Conservation (phyloP, 2,329 filamentous ascomycete species). For the Sclerotinia nivalis region DNA sequence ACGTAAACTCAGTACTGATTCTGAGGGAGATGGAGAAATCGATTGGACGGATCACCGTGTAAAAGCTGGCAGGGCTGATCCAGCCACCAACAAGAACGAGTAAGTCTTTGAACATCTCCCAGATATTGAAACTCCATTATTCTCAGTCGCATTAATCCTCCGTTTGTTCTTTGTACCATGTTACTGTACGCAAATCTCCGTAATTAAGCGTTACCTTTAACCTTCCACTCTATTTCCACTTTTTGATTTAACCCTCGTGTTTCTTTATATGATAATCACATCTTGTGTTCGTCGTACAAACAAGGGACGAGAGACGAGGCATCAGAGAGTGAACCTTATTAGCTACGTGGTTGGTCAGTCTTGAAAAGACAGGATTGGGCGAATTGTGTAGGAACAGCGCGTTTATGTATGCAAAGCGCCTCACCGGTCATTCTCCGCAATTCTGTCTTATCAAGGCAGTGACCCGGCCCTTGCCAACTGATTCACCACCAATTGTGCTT, state of each 20-base stretch:
- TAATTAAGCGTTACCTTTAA: conserved; percentile 21
- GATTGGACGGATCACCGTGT: conserved; percentile 32
- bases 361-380: conserved; percentile 5
- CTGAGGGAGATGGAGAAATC: conserved; percentile 33
- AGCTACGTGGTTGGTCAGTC: conserved; percentile 18
- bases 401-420: conserved; percentile 28
- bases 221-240: conserved; percentile 12
- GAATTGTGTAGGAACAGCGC: conserved; percentile 20
- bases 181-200: conserved; percentile 14
- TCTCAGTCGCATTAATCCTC: conserved; percentile 9
- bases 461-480: conserved; percentile 30
- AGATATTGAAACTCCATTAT: conserved; percentile 15
- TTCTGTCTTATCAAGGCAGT: conserved; percentile 33
- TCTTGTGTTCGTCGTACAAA: conserved; percentile 12
- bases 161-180: conserved; percentile 11
- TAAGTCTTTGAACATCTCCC: conserved; percentile 27
- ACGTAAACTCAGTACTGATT: conserved; percentile 39
- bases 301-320: conserved; percentile 1
- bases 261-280: conserved; percentile 12
- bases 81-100: conserved; percentile 31
- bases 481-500: conserved; percentile 25
- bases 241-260: conserved; percentile 20
- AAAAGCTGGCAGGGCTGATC: conserved; percentile 31
- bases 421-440: conserved; percentile 23
- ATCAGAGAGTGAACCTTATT: conserved; percentile 1